Evolutionary conservation across 768 basidiomycete genomes (phyloP).

Genomic region (Sarcomyxa edulis): DNA sequence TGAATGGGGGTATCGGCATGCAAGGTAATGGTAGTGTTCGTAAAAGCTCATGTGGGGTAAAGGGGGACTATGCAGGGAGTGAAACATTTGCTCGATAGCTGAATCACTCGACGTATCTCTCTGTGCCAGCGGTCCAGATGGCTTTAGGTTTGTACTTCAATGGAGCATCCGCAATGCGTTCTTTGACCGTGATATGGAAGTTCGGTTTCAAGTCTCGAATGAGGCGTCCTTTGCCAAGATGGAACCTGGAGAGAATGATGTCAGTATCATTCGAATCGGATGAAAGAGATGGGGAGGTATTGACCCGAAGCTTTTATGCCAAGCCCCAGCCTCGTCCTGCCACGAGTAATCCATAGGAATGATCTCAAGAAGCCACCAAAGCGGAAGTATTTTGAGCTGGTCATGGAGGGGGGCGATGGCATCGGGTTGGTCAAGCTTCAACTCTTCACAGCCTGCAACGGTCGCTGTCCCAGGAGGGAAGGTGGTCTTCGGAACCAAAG

Average conservation of each 20-base stretch:
- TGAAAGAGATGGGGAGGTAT: conserved; percentile 20
- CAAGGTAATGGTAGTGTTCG: too few relatives aligned
- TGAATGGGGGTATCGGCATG: too few relatives aligned
- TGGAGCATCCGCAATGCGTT: conserved; percentile 42
- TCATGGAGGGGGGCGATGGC: conserved; percentile 54
- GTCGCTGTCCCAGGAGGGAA: too few relatives aligned
- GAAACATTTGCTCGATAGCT: too few relatives aligned
- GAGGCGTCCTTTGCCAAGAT: conserved; percentile 53
- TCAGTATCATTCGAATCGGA: too few relatives aligned
- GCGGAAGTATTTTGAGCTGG: conserved; percentile 29
- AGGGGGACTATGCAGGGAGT: too few relatives aligned
- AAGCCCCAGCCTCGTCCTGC: conserved; percentile 51
- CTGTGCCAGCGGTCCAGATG: conserved; percentile 38
- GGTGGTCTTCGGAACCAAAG: conserved; percentile 27
- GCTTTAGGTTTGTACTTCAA: conserved; percentile 59
- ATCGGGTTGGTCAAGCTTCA: conserved; percentile 26
- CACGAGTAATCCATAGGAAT: conserved; percentile 47
- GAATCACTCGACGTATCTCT: conserved; percentile 36
- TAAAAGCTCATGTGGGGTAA: too few relatives aligned
- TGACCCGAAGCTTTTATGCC: conserved; percentile 53
- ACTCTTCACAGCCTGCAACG: too few relatives aligned
- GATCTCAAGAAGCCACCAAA: conserved; percentile 76
- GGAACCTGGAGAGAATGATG: conserved; percentile 33
- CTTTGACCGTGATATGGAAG: conserved; percentile 61
- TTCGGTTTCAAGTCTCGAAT: conserved; percentile 41